A percentile compares a stretch with the other conserved stretches of the same genome.
Conservation (phyloP, 768 basidiomycete genomes). For the Rhodotorula toruloides region DNA sequence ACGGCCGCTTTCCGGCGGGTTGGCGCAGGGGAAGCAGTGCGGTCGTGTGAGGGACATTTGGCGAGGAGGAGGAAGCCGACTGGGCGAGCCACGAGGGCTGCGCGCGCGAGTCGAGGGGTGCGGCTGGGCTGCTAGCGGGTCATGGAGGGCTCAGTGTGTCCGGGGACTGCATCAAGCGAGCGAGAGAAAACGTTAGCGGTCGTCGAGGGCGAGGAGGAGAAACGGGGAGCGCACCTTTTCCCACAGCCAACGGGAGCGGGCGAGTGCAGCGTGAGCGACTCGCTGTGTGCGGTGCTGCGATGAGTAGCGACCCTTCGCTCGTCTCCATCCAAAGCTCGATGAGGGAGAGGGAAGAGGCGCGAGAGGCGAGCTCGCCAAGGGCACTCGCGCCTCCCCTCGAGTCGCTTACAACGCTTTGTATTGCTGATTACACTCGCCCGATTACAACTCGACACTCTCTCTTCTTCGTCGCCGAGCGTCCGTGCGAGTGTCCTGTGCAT, state of each 20-base stretch:
- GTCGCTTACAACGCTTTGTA: no score
- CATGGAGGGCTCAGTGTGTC: background rate
- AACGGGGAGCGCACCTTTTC: background rate
- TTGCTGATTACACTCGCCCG: no score
- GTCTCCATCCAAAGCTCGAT: background rate
- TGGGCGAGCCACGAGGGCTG: background rate
- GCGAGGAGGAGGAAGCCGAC: background rate
- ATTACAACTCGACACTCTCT: no score
- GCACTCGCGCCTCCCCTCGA: no score
- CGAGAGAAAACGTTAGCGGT: background rate
- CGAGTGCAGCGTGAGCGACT: background rate
- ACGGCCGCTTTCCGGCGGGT: conserved; percentile 1
- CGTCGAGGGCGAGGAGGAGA: background rate
- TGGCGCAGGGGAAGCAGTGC: background rate
- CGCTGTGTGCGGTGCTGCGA: conserved; percentile 1
- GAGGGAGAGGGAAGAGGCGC: background rate
- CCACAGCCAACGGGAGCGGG: background rate
- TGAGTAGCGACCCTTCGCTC: conserved; percentile 1
- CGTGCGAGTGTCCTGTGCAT: no score
- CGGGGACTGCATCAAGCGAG: background rate
- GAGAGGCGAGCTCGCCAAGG: no score
- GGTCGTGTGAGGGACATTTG: no score
- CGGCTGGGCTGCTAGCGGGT: background rate
- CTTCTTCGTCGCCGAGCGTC: no score
- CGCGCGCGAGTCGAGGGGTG: background rate